Base-by-base conservation (phyloP, 2,329 filamentous ascomycete genomes). In the Neoscytalidium dimidiatum region DNA sequence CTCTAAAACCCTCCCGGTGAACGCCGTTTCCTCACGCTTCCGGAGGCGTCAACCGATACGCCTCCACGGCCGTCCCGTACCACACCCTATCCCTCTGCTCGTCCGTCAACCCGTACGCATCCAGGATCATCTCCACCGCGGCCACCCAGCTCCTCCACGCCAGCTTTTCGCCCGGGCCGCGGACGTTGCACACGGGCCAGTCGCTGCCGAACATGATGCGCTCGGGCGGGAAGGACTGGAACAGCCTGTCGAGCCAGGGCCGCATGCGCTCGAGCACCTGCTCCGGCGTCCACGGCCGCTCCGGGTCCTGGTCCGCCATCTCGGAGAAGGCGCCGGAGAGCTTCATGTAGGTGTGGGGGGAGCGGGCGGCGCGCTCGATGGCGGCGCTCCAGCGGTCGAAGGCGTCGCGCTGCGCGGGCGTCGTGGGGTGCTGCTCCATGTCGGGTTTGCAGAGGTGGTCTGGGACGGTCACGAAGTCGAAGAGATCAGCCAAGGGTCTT, bases 391-490 rank as follows among this genome's bases (percentile, higher is more conserved):
- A 96, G 64, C 85, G 85, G 64, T 84, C 77, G 75, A 90, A 93
- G 28, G 84, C 81, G 1, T 84, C 81, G 71, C 88, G 83, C n/a
- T 70, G 58, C 28, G 67, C 64, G 7, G 64, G 21, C 68, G 65
- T 64, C 49, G 69, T 38, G 77, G 81, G 67, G 68, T 69, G 53
- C 80, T 83, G 75, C 85, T 89, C 79, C 84, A 96, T 81, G 75
- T 94, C 88, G 1, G 93, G 93, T 79, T 97, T 97, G 84, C 92
- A 94, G 70, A 97, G 85, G 78, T 97, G 93, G 77, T 97, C 91
- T 94, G 46, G n/a, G n/a, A n/a, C n/a, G n/a, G n/a, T n/a, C n/a
- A n/a, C n/a, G n/a, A n/a, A n/a, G n/a, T n/a, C n/a, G n/a, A n/a
- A n/a, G n/a, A n/a, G n/a, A n/a, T n/a, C n/a, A n/a, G n/a, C n/a